Base-by-base conservation (phyloP, 768 basidiomycete species). In the Mycena alexandri region DNA sequence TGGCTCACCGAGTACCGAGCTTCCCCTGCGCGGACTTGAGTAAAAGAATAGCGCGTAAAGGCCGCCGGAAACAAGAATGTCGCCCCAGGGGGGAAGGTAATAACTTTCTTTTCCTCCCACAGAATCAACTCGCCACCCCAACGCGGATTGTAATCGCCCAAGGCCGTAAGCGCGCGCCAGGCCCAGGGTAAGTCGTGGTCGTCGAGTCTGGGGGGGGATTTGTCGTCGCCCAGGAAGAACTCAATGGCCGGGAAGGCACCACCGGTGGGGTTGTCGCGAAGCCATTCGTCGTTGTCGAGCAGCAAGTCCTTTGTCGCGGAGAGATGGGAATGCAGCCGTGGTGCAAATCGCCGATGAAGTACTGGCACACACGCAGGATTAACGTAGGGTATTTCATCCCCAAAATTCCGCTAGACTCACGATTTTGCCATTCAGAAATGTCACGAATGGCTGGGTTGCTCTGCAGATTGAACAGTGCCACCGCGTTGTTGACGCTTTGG, bases 1-100 rank as follows among this genome's bases (percentile, higher is more conserved):
- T 58, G 56, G 22, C 22, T 17, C 10, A 56, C 42, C 13, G 38
- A 12, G 24, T 43, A 56, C 21, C 42, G 55, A 7, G 8, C 2
- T 19, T 58, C 43, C 10, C 42, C n/a, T 5, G 25, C 2, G 14
- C 29, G 43, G 5, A 58, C 16, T 33, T 34, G 42, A 8, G 56
- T 58, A 29, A 58, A 58, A 5, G 56, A 58, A 19, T 58, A 58
- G 19, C 44, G 56, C 17, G 33, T 58, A 16, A 58, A 44, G 14
- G 43, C 25, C 2, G 22, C 16, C 3, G 43, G 56, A 33, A 58
- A 58, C 1, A 58, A 24, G 33, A 58, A 44, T 1, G 44, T 58
- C 5, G 56, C n/a, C 3, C 56, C 42, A 5, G 43, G 24, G 4
- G 56, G 56, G 9, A 46, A 44, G 19, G 17, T 46, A 19, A 58